phyloP scores from a whole-genome alignment of 2,329 filamentous ascomycete species.

The Hymenoscyphus scutula region DNA sequence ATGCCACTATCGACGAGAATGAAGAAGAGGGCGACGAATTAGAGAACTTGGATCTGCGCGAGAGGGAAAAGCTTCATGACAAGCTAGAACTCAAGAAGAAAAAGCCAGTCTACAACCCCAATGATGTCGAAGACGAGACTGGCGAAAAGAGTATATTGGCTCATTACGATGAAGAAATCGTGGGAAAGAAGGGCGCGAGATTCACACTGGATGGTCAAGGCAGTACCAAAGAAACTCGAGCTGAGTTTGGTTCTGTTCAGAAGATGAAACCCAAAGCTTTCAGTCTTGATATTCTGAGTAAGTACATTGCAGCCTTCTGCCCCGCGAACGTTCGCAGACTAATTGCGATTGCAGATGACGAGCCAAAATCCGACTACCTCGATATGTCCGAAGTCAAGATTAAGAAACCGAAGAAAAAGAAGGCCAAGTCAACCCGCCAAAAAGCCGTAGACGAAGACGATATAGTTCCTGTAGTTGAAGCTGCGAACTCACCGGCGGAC shows the following conservation, averaged over 20 bases:
- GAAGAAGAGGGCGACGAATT: conserved; percentile 90
- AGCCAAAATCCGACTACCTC: conserved; percentile 80
- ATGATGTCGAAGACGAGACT: conserved; percentile 63
- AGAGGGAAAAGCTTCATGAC: conserved; percentile 71
- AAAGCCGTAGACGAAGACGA: conserved; percentile 63
- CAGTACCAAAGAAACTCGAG: conserved; percentile 61
- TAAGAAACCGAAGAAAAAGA: conserved; percentile 93
- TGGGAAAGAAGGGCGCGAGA: conserved; percentile 81
- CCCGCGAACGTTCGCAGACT: conserved; percentile 32
- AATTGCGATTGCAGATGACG: conserved; percentile 51
- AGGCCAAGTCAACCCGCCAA: conserved; percentile 71
- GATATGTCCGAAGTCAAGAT: conserved; percentile 85
- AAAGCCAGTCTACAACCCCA: conserved; percentile 83
- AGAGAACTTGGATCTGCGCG: conserved; percentile 70
- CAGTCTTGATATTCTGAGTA: conserved; percentile 70
- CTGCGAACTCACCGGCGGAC: conserved; percentile 34
- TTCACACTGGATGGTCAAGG: conserved; percentile 85
- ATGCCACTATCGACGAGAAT: conserved; percentile 78
- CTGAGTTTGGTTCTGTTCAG: conserved; percentile 48
- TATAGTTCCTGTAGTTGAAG: conserved; percentile 47
- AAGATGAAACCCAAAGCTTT: conserved; percentile 67
- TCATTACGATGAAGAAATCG: conserved; percentile 95
- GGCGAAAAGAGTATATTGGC: conserved; percentile 69
- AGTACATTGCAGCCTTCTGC: conserved; percentile 25
- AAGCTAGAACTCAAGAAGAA: conserved; percentile 86